A percentile compares a stretch with the other conserved stretches of the same genome.
phyloP scores from a whole-genome alignment of 306 rosid species.

The Malus sieversii region DNA sequence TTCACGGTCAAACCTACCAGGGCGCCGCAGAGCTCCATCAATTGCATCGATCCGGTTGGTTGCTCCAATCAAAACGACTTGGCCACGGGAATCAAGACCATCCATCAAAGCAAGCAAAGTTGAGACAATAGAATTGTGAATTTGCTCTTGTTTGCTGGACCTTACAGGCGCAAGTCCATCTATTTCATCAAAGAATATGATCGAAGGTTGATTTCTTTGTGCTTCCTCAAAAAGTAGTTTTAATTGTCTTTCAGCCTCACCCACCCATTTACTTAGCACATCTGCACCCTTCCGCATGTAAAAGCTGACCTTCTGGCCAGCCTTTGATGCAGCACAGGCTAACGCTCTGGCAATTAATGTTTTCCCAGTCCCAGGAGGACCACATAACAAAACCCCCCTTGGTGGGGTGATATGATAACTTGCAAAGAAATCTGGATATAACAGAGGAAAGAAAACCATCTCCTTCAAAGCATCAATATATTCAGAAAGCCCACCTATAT shows the following conservation, averaged over 20 bases:
- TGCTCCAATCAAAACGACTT: conserved; percentile 97
- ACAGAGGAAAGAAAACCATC: conserved; percentile 93
- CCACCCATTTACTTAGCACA: conserved; percentile 97
- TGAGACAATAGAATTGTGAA: conserved; percentile 96
- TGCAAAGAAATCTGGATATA: conserved; percentile 94
- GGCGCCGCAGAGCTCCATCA: conserved; percentile 97
- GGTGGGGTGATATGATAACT: conserved; percentile 98
- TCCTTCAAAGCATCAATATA: conserved; percentile 89
- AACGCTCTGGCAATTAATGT: conserved; percentile 94
- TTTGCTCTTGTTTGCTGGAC: conserved; percentile 98
- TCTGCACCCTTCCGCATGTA: conserved; percentile 99
- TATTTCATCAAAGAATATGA: conserved; percentile 94
- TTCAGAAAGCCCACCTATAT: conserved; percentile 92
- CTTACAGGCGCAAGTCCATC: conserved; percentile 99
- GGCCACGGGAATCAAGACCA: conserved; percentile 99
- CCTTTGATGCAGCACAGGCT: conserved; percentile 98
- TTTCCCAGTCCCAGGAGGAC: conserved; percentile 98
- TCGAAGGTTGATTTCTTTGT: conserved; percentile 95
- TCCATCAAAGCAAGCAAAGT: conserved; percentile 99
- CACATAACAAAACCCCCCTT: conserved; percentile 91
- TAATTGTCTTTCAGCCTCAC: conserved; percentile 98
- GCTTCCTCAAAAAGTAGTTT: conserved; percentile 99
- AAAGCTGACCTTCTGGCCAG: conserved; percentile 98
- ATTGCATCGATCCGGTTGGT: conserved; percentile 97
- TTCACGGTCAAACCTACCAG: conserved; percentile 98